phyloP scores from a whole-genome alignment of 1,284 basidiomycete genomes.

The Pseudozyma thailandica region DNA sequence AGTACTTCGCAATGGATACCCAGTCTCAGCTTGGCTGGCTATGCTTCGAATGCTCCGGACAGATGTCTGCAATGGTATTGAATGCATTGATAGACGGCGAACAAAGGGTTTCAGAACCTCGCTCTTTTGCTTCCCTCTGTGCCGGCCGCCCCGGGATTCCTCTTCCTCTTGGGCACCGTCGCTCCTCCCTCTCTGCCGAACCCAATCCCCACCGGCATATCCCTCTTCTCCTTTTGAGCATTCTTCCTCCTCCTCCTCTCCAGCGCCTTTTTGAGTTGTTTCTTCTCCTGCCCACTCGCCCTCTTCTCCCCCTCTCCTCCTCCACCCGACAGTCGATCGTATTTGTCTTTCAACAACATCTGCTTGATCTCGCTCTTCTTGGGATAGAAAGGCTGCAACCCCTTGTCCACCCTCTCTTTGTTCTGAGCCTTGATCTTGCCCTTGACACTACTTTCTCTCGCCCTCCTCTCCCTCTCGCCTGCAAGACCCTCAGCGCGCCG shows the following conservation, averaged over 20 bases:
- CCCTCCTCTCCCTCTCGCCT: conserved; percentile 77
- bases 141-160: background rate
- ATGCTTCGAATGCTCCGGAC: background rate
- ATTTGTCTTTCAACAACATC: conserved; percentile 58
- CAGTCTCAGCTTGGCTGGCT: no score
- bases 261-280: conserved; percentile 80
- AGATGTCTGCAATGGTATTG: no score
- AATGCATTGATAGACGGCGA: no score
- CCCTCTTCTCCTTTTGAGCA: conserved; percentile 86
- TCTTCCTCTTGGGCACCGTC: conserved; percentile 41
- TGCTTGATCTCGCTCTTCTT: conserved; percentile 77
- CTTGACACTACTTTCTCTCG: conserved; percentile 71
- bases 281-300: conserved; percentile 37
- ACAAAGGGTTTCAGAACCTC: conserved; percentile 7
- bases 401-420: conserved; percentile 60
- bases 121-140: conserved; percentile 15
- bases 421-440: conserved; percentile 69
- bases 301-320: conserved; percentile 15
- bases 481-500: conserved; percentile 78
- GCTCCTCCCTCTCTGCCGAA: conserved; percentile 19
- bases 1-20: no score
- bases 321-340: conserved; percentile 35
- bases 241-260: conserved; percentile 89
- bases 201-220: conserved; percentile 49
- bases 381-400: conserved; percentile 76